Evolutionary conservation across 345 rosid species (phyloP).

Genomic region (Aurinia saxatilis): DNA sequence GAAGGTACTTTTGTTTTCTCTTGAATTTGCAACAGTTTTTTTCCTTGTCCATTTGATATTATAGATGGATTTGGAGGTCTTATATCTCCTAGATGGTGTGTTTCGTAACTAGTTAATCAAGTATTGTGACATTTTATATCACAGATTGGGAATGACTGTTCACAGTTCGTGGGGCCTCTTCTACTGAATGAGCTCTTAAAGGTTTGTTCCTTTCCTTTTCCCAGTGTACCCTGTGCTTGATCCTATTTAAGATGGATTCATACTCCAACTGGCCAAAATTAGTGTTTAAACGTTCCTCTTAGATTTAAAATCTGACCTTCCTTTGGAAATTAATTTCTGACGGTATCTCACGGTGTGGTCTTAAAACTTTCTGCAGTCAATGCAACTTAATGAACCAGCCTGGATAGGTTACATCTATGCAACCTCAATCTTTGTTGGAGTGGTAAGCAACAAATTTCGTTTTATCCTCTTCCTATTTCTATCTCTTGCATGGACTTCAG

Average conservation of each 20-base stretch:
- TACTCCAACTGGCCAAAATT: neutral
- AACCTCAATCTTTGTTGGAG: constrained; percentile 82
- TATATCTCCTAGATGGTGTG: constrained; percentile 1
- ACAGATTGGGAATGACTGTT: constrained; percentile 86
- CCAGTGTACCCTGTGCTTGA: neutral
- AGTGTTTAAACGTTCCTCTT: neutral
- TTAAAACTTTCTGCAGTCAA: constrained; percentile 60
- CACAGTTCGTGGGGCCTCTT: constrained; percentile 96
- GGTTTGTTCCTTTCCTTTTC: constrained; percentile 37
- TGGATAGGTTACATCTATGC: constrained; percentile 94
- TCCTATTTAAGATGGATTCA: constrained; percentile 2
- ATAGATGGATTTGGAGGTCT: neutral
- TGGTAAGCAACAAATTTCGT: constrained; percentile 55
- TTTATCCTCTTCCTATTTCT: neutral
- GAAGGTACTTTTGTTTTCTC: constrained; percentile 57
- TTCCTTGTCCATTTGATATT: neutral
- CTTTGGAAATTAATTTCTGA: constrained; percentile 19
- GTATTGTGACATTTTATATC: constrained; percentile 6
- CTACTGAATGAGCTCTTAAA: constrained; percentile 70
- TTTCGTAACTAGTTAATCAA: constrained; percentile 8
- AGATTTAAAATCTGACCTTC: neutral
- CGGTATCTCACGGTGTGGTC: constrained; percentile 10
- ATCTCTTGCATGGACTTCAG: constrained; percentile 4
- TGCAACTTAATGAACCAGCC: constrained; percentile 93
- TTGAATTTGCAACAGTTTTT: neutral